Base-by-base conservation (phyloP, 305 asterid species). In the Euphrasia arctica region DNA sequence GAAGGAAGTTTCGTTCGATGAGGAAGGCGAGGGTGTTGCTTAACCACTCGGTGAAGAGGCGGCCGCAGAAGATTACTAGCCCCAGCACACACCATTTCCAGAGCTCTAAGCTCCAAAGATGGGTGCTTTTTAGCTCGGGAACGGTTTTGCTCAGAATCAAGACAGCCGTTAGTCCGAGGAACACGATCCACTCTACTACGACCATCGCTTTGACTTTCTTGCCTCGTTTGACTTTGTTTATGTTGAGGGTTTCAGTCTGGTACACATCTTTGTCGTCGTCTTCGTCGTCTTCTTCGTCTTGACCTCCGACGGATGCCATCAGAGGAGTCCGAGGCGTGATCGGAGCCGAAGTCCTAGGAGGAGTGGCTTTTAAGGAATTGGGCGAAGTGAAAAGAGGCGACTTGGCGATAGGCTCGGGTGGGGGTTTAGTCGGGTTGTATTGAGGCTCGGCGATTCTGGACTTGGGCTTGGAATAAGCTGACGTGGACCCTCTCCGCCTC, bases 371-470 rank as follows among this genome's bases (percentile, higher is more conserved):
- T n/a, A 1, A 0, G 75, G 57, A 41, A 11, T 45, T 45, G n/a
- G 83, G 74, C 3, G 83, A 77, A 29, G 42, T 58, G 41, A 36
- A 54, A 3, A 31, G 3, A 12, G 84, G 74, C 1, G 85, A 68
- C 42, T 60, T 73, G 1, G 70, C 28, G 65, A 8, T 66, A 5
- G 63, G 74, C 34, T 72, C 68, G 63, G 68, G 51, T 2, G 73
- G 69, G 52, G 70, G 14, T 32, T 27, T 74, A 54, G 22, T 67
- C 13, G 78, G 74, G 25, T 25, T 25, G 27, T 58, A 60, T 15
- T 68, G 85, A n/a, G 90, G 88, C 83, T 89, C 96, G 7, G 61
- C 77, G n/a, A 86, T 74, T 69, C 96, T 76, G 22, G 94, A 88
- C 43, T 80, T 88, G 4, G 86, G 80, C 77, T 76, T 87, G 12